Percentiles rank a stretch among this genome's conserved stretches.
Conservation (phyloP, 2,329 filamentous ascomycete species). For the Alternaria sp. region DNA sequence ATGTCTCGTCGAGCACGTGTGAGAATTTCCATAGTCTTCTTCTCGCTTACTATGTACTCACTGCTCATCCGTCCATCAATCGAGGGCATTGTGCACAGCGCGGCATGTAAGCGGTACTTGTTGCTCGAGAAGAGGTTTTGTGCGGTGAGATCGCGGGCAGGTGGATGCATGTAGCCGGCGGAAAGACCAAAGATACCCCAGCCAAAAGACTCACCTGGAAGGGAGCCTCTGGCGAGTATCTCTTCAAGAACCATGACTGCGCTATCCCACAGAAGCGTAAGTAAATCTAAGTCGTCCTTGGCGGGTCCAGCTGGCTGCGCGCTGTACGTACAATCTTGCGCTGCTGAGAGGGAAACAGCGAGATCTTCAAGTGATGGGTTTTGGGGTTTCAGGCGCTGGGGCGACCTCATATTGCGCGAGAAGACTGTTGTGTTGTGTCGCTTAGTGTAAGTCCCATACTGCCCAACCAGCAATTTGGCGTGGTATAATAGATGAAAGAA, state of each 20-base stretch:
- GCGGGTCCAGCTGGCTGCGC: slow-evolving; percentile 20
- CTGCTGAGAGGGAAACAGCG: slow-evolving; percentile 28
- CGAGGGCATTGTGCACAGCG: slow-evolving; percentile 20
- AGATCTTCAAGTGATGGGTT: slow-evolving; percentile 13
- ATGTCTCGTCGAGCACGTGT: slow-evolving; percentile 26
- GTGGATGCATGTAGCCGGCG: slow-evolving; percentile 26
- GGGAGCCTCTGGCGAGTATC: slow-evolving; percentile 13
- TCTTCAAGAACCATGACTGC: slow-evolving; percentile 25
- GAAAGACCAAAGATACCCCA: slow-evolving; percentile 33
- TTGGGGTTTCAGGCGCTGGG: neutral
- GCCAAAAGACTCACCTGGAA: slow-evolving; percentile 28
- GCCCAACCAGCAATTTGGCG: slow-evolving; percentile 13
- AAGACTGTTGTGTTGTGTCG: slow-evolving; percentile 19
- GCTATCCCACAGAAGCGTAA: slow-evolving; percentile 24
- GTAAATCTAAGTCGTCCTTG: slow-evolving; percentile 27
- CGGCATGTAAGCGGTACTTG: slow-evolving; percentile 25
- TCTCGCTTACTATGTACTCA: neutral
- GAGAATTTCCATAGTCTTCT: slow-evolving; percentile 10
- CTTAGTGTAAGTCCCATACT: slow-evolving; percentile 26
- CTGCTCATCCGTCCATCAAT: slow-evolving; percentile 13
- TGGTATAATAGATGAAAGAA: slow-evolving; percentile 25
- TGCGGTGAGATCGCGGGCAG: neutral
- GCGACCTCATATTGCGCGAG: slow-evolving; percentile 5
- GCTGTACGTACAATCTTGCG: slow-evolving; percentile 29
- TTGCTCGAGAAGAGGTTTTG: slow-evolving; percentile 17